Evolutionary conservation across 2,329 filamentous ascomycete genomes (phyloP).

Genomic region (Cercospora janseana): DNA sequence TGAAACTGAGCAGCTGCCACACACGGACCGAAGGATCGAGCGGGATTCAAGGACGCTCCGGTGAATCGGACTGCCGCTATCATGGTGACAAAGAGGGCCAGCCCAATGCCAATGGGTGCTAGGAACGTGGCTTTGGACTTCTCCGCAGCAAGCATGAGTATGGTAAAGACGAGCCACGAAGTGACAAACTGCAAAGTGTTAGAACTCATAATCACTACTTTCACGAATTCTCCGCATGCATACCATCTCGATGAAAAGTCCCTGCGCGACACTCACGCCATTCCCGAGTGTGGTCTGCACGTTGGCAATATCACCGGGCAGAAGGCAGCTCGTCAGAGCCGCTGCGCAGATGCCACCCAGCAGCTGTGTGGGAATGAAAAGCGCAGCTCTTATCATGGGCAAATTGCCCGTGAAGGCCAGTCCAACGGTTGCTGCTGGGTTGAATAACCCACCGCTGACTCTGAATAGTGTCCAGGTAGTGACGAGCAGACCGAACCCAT

Average conservation of each 20-base stretch:
- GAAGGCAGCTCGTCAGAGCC: slow-evolving; percentile 32
- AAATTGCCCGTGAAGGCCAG: slow-evolving; percentile 33
- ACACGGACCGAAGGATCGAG: slow-evolving; percentile 37
- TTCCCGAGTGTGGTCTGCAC: slow-evolving; percentile 34
- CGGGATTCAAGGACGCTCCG: slow-evolving; percentile 37
- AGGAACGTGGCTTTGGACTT: slow-evolving; percentile 38
- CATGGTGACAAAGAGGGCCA: slow-evolving; percentile 30
- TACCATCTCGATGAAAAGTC: slow-evolving; percentile 38
- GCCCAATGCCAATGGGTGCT: slow-evolving; percentile 30
- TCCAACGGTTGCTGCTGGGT: slow-evolving; percentile 37
- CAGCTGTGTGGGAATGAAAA: slow-evolving; percentile 35
- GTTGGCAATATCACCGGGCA: slow-evolving; percentile 33
- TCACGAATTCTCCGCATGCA: no score
- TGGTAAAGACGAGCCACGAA: slow-evolving; percentile 33
- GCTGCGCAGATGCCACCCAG: slow-evolving; percentile 35
- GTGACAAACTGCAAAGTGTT: slow-evolving; percentile 31
- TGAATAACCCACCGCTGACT: slow-evolving; percentile 35
- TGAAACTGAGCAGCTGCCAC: slow-evolving; percentile 33
- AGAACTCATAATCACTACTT: no score
- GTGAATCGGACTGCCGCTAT: slow-evolving; percentile 35
- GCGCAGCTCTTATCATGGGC: slow-evolving; percentile 27
- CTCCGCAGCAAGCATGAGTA: slow-evolving; percentile 40
- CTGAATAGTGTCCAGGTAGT: slow-evolving; percentile 41
- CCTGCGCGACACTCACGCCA: slow-evolving; percentile 32
- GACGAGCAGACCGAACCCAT: slow-evolving; percentile 41